phyloP scores from a whole-genome alignment of 345 rosid species.

The Raphanus sativus region DNA sequence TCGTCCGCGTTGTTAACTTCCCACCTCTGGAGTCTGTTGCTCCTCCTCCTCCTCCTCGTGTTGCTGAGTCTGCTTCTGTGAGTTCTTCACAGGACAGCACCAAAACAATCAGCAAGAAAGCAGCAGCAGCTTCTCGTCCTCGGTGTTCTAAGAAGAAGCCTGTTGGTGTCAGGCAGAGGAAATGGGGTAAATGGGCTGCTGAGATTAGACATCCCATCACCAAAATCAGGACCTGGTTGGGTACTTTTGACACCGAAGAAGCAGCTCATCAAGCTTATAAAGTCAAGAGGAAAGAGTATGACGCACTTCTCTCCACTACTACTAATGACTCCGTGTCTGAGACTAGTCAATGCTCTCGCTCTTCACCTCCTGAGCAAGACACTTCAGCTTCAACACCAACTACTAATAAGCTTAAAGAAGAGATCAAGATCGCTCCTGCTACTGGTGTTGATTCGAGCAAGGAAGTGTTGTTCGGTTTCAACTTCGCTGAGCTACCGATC shows the following conservation, averaged over 20 bases:
- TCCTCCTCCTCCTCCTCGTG: not conserved
- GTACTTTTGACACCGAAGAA: constrained; percentile 76
- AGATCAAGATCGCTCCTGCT: not conserved
- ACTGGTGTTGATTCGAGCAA: constrained; percentile 8
- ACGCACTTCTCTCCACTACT: constrained; percentile 40
- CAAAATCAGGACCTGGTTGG: constrained; percentile 75
- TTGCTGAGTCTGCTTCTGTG: constrained; percentile 35
- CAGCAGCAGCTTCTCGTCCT: not conserved
- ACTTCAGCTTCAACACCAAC: constrained; percentile 37
- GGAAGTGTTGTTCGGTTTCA: constrained; percentile 23
- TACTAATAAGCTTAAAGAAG: not conserved
- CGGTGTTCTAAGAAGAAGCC: constrained; percentile 36
- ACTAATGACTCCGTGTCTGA: not conserved
- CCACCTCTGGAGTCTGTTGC: constrained; percentile 27
- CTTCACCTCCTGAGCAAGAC: constrained; percentile 57
- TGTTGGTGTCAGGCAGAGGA: constrained; percentile 84
- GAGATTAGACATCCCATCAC: constrained; percentile 78
- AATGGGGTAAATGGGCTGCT: constrained; percentile 99
- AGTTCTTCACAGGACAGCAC: constrained; percentile 68
- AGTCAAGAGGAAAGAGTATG: constrained; percentile 65
- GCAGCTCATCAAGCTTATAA: constrained; percentile 81
- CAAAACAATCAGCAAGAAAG: constrained; percentile 41
- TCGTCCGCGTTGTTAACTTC: constrained; percentile 56
- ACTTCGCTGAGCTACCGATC: constrained; percentile 44
- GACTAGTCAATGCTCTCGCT: constrained; percentile 55